Conservation (phyloP, 1,284 basidiomycete species). For the Wolfiporia cocos region DNA sequence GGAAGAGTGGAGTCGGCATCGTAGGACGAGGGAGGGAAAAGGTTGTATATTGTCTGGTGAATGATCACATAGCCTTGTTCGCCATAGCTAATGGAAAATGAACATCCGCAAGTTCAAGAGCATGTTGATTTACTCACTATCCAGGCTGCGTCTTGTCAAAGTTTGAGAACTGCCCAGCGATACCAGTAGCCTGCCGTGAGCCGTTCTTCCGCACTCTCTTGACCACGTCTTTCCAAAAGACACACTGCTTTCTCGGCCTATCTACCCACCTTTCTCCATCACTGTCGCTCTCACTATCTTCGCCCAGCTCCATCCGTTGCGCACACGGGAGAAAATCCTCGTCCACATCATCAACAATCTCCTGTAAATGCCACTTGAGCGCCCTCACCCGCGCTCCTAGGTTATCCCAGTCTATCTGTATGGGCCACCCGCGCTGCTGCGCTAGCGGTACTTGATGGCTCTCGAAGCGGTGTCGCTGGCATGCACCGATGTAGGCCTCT, state of each 20-base stretch:
- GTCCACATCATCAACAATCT: slow-evolving; percentile 43
- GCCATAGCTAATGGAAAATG: slow-evolving; percentile 51
- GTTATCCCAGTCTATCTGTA: slow-evolving; percentile 53
- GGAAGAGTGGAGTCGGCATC: slow-evolving; percentile 48
- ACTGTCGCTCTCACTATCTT: slow-evolving; percentile 15
- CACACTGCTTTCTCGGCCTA: slow-evolving; percentile 41
- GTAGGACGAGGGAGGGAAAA: slow-evolving; percentile 61
- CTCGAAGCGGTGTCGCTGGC: slow-evolving; percentile 75
- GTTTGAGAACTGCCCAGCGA: slow-evolving; percentile 65
- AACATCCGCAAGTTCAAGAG: slow-evolving; percentile 5
- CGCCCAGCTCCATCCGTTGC: slow-evolving; percentile 5
- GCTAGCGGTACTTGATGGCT: slow-evolving; percentile 64
- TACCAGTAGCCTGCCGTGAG: slow-evolving; percentile 53
- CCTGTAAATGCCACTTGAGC: slow-evolving; percentile 40
- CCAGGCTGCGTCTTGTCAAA: slow-evolving; percentile 77
- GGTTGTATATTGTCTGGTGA: slow-evolving; percentile 64
- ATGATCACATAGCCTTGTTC: slow-evolving; percentile 75
- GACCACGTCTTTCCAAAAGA: slow-evolving; percentile 65
- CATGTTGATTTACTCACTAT: slow-evolving; percentile 52
- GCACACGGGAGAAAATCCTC: slow-evolving; percentile 23
- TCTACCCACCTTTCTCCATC: slow-evolving; percentile 3
- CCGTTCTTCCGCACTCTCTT: slow-evolving; percentile 58
- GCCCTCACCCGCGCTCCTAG: slow-evolving; percentile 46
- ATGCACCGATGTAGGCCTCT: slow-evolving; percentile 55
- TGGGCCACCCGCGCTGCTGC: slow-evolving; percentile 66